phyloP scores from a whole-genome alignment of 306 rosid species.

The Macrotyloma uniflorum region DNA sequence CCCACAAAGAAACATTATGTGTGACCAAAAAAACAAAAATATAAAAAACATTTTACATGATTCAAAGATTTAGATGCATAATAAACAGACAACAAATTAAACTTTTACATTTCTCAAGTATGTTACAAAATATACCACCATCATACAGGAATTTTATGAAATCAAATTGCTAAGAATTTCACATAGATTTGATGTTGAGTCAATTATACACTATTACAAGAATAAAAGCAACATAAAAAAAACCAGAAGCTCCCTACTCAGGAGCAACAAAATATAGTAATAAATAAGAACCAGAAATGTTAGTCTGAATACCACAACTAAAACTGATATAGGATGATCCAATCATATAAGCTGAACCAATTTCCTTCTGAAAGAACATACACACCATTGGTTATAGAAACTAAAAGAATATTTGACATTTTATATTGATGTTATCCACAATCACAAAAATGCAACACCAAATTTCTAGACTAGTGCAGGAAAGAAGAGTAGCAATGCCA shows the following conservation, averaged over 20 bases:
- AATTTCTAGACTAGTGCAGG: constrained; percentile 11
- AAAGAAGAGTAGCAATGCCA: background rate
- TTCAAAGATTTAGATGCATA: constrained; percentile 6
- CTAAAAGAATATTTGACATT: background rate
- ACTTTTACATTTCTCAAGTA: background rate
- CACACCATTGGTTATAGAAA: background rate
- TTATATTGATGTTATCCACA: background rate
- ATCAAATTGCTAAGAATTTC: background rate
- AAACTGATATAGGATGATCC: background rate
- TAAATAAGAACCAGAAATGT: background rate
- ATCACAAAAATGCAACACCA: background rate
- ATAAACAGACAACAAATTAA: background rate
- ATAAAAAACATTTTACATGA: constrained; percentile 1
- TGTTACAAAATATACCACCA: constrained; percentile 4
- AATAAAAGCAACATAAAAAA: constrained; percentile 1
- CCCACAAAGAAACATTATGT: background rate
- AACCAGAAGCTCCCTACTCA: background rate
- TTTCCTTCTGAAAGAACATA: constrained; percentile 10
- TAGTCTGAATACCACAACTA: background rate
- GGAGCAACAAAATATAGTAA: background rate
- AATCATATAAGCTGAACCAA: background rate
- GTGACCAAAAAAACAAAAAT: background rate
- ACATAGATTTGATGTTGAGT: background rate
- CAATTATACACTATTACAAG: background rate
- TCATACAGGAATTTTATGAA: constrained; percentile 1